phyloP scores from a whole-genome alignment of 164 flowering plant genomes.

The Stephania japonica region DNA sequence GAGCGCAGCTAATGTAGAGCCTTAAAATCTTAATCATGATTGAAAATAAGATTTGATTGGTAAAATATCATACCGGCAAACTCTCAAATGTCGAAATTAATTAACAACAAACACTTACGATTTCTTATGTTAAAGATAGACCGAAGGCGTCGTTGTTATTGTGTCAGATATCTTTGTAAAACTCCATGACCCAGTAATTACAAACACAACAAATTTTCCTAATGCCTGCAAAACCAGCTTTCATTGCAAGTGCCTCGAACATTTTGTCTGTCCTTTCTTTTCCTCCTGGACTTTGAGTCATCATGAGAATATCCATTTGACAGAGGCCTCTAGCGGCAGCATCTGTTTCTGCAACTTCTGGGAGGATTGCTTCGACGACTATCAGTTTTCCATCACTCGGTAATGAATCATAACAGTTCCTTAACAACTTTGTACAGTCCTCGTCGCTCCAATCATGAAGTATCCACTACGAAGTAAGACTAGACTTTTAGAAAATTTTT shows the following conservation, averaged over 20 bases:
- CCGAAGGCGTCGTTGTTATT: too few species aligned
- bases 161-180: conserved; percentile 6
- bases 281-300: conserved; percentile 15
- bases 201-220: conserved; percentile 9
- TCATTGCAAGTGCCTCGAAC: conserved; percentile 18
- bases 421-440: conserved; percentile 15
- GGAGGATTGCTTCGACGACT: conserved; percentile 5
- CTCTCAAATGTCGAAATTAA: too few species aligned
- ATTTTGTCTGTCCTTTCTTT: conserved; percentile 21
- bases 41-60: too few species aligned
- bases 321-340: not conserved
- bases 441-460: conserved; percentile 28
- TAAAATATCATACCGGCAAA: too few species aligned
- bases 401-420: conserved; percentile 24
- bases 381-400: conserved; percentile 26
- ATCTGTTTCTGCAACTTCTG: not conserved
- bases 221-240: conserved; percentile 14
- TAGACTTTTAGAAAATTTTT: too few species aligned
- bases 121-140: too few species aligned
- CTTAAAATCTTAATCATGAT: too few species aligned
- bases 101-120: too few species aligned
- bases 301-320: conserved; percentile 12
- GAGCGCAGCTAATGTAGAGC: too few species aligned
- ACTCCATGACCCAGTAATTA: conserved; percentile 22
- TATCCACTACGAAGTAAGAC: conserved; percentile 11